Conservation (phyloP, 2,329 filamentous ascomycete species). For the Hypoxylon sp. region DNA sequence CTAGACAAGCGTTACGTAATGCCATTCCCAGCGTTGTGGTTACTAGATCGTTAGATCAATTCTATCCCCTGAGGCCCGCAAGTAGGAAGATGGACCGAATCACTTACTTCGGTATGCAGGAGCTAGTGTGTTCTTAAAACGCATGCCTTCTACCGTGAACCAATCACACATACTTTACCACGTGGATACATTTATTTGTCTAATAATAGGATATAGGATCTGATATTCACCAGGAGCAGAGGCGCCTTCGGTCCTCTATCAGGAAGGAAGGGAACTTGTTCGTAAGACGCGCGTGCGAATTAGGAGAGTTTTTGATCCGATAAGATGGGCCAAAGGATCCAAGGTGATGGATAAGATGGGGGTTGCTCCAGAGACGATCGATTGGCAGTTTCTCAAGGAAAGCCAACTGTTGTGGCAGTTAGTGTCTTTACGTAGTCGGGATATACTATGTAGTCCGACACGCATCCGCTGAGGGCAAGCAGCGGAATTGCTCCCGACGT, state of each 20-base stretch:
- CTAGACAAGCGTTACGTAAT: neutral
- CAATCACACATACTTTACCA: conserved; percentile 13
- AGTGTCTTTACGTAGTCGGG: conserved; percentile 12
- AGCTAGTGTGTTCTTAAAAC: conserved; percentile 3
- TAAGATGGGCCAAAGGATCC: conserved; percentile 24
- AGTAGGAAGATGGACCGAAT: neutral
- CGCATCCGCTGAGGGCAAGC: conserved; percentile 24
- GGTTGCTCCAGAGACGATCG: conserved; percentile 26
- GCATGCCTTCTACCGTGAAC: conserved; percentile 9
- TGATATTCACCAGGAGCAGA: conserved; percentile 18
- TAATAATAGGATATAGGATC: conserved; percentile 33
- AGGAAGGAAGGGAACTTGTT: conserved; percentile 16
- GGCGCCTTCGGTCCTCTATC: conserved; percentile 26
- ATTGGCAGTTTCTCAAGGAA: conserved; percentile 35
- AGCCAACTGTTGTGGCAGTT: conserved; percentile 14
- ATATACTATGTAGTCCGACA: conserved; percentile 20
- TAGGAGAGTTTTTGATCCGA: conserved; percentile 26
- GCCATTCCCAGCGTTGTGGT: neutral
- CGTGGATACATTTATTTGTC: conserved; percentile 6
- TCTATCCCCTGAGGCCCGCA: neutral
- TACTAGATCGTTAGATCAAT: neutral
- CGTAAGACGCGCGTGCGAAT: conserved; percentile 21
- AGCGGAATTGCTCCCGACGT: conserved; percentile 9
- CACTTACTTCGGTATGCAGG: neutral
- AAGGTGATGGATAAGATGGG: conserved; percentile 21